Evolutionary conservation across 495 filamentous ascomycete species (phyloP), one percentile per base, ranked within the genome.

Genomic region (Chaetomium tenue): DNA sequence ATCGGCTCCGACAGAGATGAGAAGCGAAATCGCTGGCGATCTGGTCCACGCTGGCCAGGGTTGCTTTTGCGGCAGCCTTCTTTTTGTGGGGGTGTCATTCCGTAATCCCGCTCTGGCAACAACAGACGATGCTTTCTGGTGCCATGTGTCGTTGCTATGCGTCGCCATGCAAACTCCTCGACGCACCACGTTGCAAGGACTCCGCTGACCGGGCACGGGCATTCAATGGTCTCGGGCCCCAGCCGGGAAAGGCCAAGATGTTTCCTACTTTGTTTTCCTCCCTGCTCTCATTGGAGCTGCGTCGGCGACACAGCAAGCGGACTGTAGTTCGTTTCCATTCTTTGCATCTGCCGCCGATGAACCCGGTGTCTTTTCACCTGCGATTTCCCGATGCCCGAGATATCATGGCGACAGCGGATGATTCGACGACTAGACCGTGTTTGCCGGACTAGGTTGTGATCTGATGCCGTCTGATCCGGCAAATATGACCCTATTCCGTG

Each of bases 121-220:
- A 52, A 25, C 22, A 15, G 12, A 52, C 28, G 12, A 28, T 33
- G 3, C 5, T n/a, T 8, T 54, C 28, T 58, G 56, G 56, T 46
- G 56, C 56, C 56, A 58, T 58, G 56, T 44, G 56, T 56, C n/a
- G n/a, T n/a, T 46, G 56, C 56, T 39, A 58, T 58, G 56, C 26
- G 56, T 56, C 52, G 52, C 52, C 11, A 16, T 54, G 51, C 18
- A 9, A 22, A 33, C 28, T 7, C 15, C 52, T 54, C 12, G 51
- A 16, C 18, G 51, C 51, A 53, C 51, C 51, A 53, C 51, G 53
- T 40, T 56, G 33, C 54, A 57, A 39, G 33, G 40, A 9, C 30
- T 53, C 52, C 23, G 54, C 54, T 33, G 18, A 9, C 28, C 23
- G n/a, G 30, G 13, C 37, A 26, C 55, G 3, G 28, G 16, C 15